These are phyloP conservation scores for Stereocaulon alpinum DNA, from an alignment of 495 filamentous ascomycete genomes.

Conservation along the genomic window DNA sequence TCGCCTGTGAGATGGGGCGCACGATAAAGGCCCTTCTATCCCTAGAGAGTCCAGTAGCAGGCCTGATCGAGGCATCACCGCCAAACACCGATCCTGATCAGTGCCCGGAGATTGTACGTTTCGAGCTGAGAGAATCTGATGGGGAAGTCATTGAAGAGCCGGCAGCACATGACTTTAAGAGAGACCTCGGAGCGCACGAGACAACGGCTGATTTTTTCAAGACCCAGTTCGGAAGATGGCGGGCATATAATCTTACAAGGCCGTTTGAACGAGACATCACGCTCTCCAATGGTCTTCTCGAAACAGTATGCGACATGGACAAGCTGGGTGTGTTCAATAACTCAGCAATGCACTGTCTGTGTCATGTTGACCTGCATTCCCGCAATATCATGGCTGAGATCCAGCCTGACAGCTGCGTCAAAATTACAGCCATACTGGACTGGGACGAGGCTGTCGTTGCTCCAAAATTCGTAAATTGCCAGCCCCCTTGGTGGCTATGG, in stretches of 20 bases:
- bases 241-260: not conserved
- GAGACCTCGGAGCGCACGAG: not conserved
- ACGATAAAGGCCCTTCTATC: constrained; percentile 3
- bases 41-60: constrained; percentile 9
- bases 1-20: constrained; percentile 1
- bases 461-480: constrained; percentile 28
- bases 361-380: constrained; percentile 29
- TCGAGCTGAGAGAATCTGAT: constrained; percentile 9
- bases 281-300: constrained; percentile 6
- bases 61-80: constrained; percentile 1
- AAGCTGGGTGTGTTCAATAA: constrained; percentile 6
- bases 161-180: not conserved
- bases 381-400: constrained; percentile 30
- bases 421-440: constrained; percentile 29
- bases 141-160: not conserved
- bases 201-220: constrained; percentile 1
- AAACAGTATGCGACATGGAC: constrained; percentile 12
- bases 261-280: not conserved
- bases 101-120: constrained; percentile 11
- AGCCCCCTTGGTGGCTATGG: constrained; percentile 34
- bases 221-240: not conserved
- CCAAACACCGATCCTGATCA: not conserved
- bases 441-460: constrained; percentile 33
- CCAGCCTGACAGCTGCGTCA: constrained; percentile 4
- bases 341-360: constrained; percentile 20